phyloP scores from a whole-genome alignment of 1,284 basidiomycete genomes.

The Ganoderma lingzhi region DNA sequence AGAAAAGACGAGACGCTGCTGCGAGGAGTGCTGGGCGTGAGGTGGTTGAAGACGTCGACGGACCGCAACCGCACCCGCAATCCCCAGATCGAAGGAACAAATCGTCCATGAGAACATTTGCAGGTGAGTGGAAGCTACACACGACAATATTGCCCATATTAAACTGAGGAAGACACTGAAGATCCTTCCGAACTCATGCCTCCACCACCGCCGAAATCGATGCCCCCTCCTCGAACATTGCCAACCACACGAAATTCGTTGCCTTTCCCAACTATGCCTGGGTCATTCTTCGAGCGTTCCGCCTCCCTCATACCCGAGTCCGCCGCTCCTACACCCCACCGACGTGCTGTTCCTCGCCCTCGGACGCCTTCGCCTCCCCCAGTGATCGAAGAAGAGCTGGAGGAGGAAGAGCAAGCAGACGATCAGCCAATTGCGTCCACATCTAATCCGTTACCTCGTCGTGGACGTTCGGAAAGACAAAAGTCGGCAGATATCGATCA shows the following conservation, averaged over 20 bases:
- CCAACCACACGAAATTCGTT: constrained; percentile 30
- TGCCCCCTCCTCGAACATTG: constrained; percentile 30
- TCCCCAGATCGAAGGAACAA: constrained; percentile 2
- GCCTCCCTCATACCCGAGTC: constrained; percentile 64
- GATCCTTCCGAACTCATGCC: constrained; percentile 27
- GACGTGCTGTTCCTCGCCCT: constrained; percentile 21
- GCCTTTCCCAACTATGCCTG: constrained; percentile 75
- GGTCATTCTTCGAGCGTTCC: constrained; percentile 76
- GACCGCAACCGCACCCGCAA: constrained; percentile 14
- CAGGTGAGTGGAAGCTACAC: not conserved
- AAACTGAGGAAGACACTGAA: not conserved
- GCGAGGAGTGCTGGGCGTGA: not conserved
- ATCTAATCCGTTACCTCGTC: constrained; percentile 5
- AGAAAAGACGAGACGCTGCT: constrained; percentile 22
- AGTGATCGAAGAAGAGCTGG: constrained; percentile 1
- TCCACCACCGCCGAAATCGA: constrained; percentile 14
- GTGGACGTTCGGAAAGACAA: constrained; percentile 16
- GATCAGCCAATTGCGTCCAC: not conserved
- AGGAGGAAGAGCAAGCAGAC: not conserved
- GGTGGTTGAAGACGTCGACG: constrained; percentile 16
- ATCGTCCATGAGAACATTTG: constrained; percentile 14
- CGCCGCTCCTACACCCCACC: constrained; percentile 2
- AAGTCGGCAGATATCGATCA: not conserved
- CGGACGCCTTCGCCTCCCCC: constrained; percentile 29
- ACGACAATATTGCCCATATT: constrained; percentile 1